A percentile compares a stretch with the other conserved stretches of the same genome.
Conservation (phyloP, 257 asterid species). For the Apocynum venetum region DNA sequence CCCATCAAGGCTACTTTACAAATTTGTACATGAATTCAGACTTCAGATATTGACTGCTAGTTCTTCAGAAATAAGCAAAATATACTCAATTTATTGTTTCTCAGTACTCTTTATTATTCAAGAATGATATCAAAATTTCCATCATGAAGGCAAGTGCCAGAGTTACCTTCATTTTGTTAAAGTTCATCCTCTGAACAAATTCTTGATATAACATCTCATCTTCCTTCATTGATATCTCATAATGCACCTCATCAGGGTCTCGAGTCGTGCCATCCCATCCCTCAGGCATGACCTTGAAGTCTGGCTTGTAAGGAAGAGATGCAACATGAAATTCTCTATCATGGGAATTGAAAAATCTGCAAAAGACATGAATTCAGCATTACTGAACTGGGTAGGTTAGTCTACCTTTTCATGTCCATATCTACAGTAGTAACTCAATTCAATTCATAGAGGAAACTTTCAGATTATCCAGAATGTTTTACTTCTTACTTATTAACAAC, state of each 20-base stretch:
- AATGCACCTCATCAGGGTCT: constrained; percentile 96
- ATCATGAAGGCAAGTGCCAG: not conserved
- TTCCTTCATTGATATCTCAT: constrained; percentile 92
- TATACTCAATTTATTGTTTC: not conserved
- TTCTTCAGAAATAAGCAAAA: not conserved
- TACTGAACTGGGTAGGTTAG: not conserved
- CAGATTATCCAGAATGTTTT: not conserved
- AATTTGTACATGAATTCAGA: not conserved
- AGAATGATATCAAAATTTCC: not conserved
- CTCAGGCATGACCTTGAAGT: constrained; percentile 97
- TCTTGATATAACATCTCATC: constrained; percentile 87
- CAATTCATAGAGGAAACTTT: not conserved
- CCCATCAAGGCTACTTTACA: not conserved
- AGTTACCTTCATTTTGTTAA: constrained; percentile 82
- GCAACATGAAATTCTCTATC: constrained; percentile 97
- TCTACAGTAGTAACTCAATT: not conserved
- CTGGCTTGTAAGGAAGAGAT: constrained; percentile 85
- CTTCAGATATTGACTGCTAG: not conserved
- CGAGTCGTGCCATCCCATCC: constrained; percentile 98
- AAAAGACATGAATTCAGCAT: constrained; percentile 13
- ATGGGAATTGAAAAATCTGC: constrained; percentile 72
- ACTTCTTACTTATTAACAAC: not conserved
- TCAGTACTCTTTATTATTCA: not conserved
- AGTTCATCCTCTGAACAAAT: constrained; percentile 70
- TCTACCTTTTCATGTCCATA: not conserved